phyloP scores from a whole-genome alignment of 257 asterid species.

The Vinca minor region DNA sequence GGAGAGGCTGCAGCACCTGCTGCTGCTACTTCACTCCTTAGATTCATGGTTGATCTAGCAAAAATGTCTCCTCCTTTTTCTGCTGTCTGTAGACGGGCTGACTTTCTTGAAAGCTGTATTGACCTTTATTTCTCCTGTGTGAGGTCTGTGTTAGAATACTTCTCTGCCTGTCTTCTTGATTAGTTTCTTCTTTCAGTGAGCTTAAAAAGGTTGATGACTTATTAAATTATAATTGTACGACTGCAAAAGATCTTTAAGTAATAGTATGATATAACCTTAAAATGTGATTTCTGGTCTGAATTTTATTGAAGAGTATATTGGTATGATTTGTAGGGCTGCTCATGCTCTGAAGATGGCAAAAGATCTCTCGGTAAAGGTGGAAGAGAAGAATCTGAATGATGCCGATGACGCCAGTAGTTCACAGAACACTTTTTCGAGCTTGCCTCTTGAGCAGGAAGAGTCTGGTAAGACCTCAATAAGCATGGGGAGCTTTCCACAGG shows the following conservation, averaged over 20 bases:
- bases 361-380: slow-evolving; percentile 57
- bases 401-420: slow-evolving; percentile 75
- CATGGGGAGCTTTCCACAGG: slow-evolving; percentile 76
- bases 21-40: slow-evolving; percentile 89
- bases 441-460: slow-evolving; percentile 80
- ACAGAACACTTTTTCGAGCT: slow-evolving; percentile 80
- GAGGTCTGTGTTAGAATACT: slow-evolving; percentile 44
- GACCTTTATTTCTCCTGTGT: slow-evolving; percentile 94
- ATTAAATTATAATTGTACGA: background rate
- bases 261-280: background rate
- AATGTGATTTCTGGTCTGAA: slow-evolving; percentile 6
- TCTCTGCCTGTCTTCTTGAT: background rate
- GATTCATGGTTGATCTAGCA: slow-evolving; percentile 99
- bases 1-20: slow-evolving; percentile 99
- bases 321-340: slow-evolving; percentile 60
- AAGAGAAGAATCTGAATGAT: slow-evolving; percentile 64
- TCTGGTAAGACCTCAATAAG: slow-evolving; percentile 77
- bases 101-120: slow-evolving; percentile 88
- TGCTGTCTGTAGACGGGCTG: slow-evolving; percentile 75
- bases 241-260: background rate
- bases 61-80: slow-evolving; percentile 96
- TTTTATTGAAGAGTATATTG: background rate
- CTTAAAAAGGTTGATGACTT: background rate
- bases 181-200: no score
- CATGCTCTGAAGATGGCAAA: slow-evolving; percentile 90